A percentile compares a stretch with the other conserved stretches of the same genome.
Evolutionary conservation across 768 basidiomycete species (phyloP).

Genomic region (Mycena olivaceomarginata): DNA sequence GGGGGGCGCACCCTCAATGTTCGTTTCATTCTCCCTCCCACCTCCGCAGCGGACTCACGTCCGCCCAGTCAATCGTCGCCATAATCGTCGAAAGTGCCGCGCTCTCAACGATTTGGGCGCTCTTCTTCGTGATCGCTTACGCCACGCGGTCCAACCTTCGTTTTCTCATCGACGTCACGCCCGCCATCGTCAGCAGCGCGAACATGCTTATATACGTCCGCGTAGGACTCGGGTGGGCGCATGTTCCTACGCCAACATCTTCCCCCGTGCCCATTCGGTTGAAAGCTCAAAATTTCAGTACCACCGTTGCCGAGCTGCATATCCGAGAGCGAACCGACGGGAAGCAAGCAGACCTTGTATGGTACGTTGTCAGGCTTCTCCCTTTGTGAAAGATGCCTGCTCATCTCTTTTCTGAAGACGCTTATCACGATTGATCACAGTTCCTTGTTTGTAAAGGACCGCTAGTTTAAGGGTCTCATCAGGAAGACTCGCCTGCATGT

Average conservation of each 20-base stretch:
- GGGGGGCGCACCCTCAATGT: conserved; percentile 15
- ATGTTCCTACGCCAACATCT: background rate
- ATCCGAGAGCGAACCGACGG: background rate
- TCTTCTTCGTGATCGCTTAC: conserved; percentile 32
- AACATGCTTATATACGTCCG: conserved; percentile 35
- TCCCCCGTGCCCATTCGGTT: background rate
- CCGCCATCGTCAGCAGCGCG: conserved; percentile 11
- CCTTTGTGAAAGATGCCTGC: too few species aligned
- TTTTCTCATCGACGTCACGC: conserved; percentile 33
- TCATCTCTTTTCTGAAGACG: too few species aligned
- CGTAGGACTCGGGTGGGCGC: conserved; percentile 29
- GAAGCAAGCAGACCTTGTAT: conserved; percentile 7
- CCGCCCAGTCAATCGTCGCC: background rate
- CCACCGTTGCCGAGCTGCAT: background rate
- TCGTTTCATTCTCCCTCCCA: background rate
- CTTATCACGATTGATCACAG: too few species aligned
- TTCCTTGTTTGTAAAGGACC: too few species aligned
- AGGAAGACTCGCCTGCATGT: too few species aligned
- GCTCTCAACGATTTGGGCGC: conserved; percentile 21
- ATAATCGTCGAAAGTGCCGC: conserved; percentile 32
- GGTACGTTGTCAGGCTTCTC: background rate
- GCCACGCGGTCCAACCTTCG: conserved; percentile 22
- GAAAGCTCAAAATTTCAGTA: background rate
- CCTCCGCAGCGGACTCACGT: background rate
- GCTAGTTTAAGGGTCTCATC: too few species aligned